Evolutionary conservation across 805 yeast genomes (phyloP), one percentile per base, ranked within the genome.

Genomic region (Tetrapisispora namnaoensis): DNA sequence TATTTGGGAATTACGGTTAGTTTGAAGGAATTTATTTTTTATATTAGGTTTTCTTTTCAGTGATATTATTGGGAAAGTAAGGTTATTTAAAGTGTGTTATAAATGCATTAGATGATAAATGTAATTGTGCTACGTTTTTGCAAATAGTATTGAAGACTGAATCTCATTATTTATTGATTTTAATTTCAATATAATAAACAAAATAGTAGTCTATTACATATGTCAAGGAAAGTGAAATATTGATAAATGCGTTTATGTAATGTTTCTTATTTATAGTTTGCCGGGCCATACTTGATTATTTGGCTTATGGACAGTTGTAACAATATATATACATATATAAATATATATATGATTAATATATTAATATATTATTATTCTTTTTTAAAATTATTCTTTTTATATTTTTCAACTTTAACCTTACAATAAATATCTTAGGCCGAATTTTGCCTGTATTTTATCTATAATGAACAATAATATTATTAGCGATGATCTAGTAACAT

Each of bases 271-370:
- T 13, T 11, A 32, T 7, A 7, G 6, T 5, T 32, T 5, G 6
- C 35, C 6, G n/a, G 4, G 35, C n/a, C 35, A 32, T 13, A 3
- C 35, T 32, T 13, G 35, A 32, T 32, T 10, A 14, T 32, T 32
- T 42, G 17, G 20, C 30, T 10, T 10, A 42, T 42, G 18, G 37
- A 32, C 44, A 30, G 44, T 42, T 42, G 44, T 42, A 42, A 42
- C 44, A 42, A 30, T 30, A 42, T 30, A n/a, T 42, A 42, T 42
- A 30, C 30, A 30, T 40, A 7, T 40, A 24, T 11, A 7, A 3
- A 39, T 28, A 36, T 36, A 36, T 36, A 36, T 5, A 5, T 17
- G 10, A 36, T 36, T 17, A 17, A 36, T 36, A 36, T 36, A 36
- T n/a, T n/a, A n/a, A n/a, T n/a, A n/a, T n/a, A n/a, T n/a, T n/a